phyloP scores from a whole-genome alignment of 106 monocot species.

The Triglochin maritima region DNA sequence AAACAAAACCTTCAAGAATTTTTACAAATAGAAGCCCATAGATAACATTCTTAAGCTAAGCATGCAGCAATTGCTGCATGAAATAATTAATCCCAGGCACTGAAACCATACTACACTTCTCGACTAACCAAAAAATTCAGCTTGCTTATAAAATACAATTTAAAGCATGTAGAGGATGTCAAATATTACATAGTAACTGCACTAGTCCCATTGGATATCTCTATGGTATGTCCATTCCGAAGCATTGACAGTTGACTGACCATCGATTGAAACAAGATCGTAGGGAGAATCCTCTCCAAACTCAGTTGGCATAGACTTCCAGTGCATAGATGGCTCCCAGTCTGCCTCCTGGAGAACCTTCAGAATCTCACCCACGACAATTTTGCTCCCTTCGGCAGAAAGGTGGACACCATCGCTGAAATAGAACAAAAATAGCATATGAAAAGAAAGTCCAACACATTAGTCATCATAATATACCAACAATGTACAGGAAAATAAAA shows the following conservation, averaged over 20 bases:
- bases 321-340: slow-evolving; percentile 22
- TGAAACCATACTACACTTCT: no score
- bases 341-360: slow-evolving; percentile 53
- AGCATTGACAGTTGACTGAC: slow-evolving; percentile 45
- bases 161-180: neutral
- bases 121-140: no score
- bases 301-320: slow-evolving; percentile 71
- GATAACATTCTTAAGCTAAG: no score
- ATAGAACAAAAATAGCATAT: neutral
- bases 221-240: slow-evolving; percentile 56
- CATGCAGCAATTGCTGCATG: no score
- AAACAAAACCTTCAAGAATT: no score
- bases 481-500: neutral
- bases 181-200: neutral
- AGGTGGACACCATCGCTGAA: slow-evolving; percentile 75
- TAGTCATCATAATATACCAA: neutral
- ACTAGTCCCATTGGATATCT: slow-evolving; percentile 3
- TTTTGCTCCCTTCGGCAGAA: slow-evolving; percentile 60
- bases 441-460: no score
- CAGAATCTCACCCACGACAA: slow-evolving; percentile 58
- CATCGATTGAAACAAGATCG: slow-evolving; percentile 50
- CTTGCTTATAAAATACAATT: no score
- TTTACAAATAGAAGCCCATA: no score
- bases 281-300: slow-evolving; percentile 64
- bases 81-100: no score